Percentiles rank a stretch among this genome's conserved stretches.
Conservation (phyloP, 2,329 filamentous ascomycete genomes). For the Microcera coccophila region DNA sequence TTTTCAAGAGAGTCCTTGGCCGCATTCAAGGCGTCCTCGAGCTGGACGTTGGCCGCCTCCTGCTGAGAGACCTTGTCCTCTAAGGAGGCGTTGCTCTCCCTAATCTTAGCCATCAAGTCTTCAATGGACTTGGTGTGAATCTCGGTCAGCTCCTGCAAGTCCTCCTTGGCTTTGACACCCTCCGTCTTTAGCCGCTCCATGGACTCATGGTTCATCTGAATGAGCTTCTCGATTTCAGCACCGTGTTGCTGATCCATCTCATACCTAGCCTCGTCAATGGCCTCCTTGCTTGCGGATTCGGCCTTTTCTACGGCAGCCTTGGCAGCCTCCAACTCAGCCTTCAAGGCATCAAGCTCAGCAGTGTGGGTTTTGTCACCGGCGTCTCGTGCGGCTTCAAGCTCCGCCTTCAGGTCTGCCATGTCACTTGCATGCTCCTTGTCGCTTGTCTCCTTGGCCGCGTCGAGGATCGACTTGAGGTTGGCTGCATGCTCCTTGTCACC, state of each 20-base stretch:
- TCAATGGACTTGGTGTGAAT: slow-evolving; percentile 38
- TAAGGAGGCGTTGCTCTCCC: slow-evolving; percentile 30
- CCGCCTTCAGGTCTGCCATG: neutral
- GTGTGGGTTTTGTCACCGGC: neutral
- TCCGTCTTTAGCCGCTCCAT: slow-evolving; percentile 40
- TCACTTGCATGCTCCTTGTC: neutral
- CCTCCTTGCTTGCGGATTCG: slow-evolving; percentile 40
- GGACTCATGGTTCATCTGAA: slow-evolving; percentile 40
- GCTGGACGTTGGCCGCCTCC: slow-evolving; percentile 33
- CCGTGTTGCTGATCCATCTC: slow-evolving; percentile 45
- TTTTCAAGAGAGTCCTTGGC: slow-evolving; percentile 44
- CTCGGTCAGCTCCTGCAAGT: slow-evolving; percentile 42
- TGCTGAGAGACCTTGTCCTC: slow-evolving; percentile 37
- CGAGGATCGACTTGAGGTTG: neutral
- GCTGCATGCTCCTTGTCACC: neutral
- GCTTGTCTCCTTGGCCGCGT: neutral
- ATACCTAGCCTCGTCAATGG: slow-evolving; percentile 43
- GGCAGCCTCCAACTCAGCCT: slow-evolving; percentile 33
- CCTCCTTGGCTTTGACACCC: slow-evolving; percentile 35
- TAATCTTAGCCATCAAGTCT: slow-evolving; percentile 39
- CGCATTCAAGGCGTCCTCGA: slow-evolving; percentile 35
- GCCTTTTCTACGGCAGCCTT: slow-evolving; percentile 47
- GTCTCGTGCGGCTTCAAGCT: neutral
- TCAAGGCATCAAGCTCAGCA: slow-evolving; percentile 25
- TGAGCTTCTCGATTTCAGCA: slow-evolving; percentile 46